A percentile compares a stretch with the other conserved stretches of the same genome.
Evolutionary conservation across 225 moss, liverwort and hornwort genomes (phyloP).

Genomic region (Thuidium tamariscinum): DNA sequence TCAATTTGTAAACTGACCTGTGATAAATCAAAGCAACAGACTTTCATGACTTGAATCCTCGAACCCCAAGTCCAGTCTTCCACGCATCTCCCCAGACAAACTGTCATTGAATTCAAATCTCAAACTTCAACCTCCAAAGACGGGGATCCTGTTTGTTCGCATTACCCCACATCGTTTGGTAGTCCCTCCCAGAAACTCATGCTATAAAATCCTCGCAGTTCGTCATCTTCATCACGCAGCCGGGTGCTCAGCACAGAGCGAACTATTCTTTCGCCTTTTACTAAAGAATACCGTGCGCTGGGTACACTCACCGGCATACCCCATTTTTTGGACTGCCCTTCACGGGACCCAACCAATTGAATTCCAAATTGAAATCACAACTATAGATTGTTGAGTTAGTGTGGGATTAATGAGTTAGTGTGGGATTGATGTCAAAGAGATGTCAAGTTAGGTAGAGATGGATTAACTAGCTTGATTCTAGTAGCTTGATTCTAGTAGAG

Average conservation of each 20-base stretch:
- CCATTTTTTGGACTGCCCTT: neutral
- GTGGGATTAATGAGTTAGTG: no score
- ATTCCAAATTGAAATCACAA: neutral
- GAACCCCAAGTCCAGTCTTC: neutral
- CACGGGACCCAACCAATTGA: neutral
- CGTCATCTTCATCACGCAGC: no score
- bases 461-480: no score
- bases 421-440: no score
- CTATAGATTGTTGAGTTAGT: no score
- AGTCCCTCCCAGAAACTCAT: no score
- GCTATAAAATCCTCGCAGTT: rapidly evolving
- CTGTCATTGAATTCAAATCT: no score
- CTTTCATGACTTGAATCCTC: neutral
- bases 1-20: neutral
- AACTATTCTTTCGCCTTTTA: constrained; percentile 66
- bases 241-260: constrained; percentile 30
- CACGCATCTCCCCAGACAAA: neutral
- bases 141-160: neutral
- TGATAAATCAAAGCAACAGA: neutral
- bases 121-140: neutral
- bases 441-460: no score
- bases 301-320: neutral
- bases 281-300: constrained; percentile 66
- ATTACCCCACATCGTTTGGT: constrained; percentile 8
- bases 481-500: no score